Evolutionary conservation across 2,329 filamentous ascomycete species (phyloP).

Genomic region (Aspergillus thermomutatus): DNA sequence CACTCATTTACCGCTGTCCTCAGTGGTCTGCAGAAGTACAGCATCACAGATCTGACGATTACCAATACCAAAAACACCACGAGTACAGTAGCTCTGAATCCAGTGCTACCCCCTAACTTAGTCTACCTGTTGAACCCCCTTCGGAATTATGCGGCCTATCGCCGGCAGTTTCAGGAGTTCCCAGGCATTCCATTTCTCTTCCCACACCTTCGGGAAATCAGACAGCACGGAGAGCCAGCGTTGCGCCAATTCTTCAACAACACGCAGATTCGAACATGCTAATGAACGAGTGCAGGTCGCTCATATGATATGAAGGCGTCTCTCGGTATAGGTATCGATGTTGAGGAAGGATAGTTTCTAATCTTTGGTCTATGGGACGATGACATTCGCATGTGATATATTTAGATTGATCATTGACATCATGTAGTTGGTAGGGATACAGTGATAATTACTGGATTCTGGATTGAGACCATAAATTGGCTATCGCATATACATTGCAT

Average conservation of each 20-base stretch:
- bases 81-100: slow-evolving; percentile 19
- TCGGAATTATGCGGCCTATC: slow-evolving; percentile 36
- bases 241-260: slow-evolving; percentile 28
- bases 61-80: slow-evolving; percentile 11
- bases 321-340: not conserved
- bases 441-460: no score
- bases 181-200: slow-evolving; percentile 39
- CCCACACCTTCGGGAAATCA: slow-evolving; percentile 36
- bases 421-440: not conserved
- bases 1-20: slow-evolving; percentile 37
- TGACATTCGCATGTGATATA: not conserved
- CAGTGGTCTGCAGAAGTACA: slow-evolving; percentile 34
- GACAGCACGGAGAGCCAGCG: slow-evolving; percentile 23
- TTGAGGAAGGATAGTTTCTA: not conserved
- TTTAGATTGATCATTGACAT: not conserved
- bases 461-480: not conserved
- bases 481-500: not conserved
- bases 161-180: slow-evolving; percentile 26
- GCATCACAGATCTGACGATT: slow-evolving; percentile 21
- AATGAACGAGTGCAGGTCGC: slow-evolving; percentile 20
- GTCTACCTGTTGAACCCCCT: slow-evolving; percentile 26
- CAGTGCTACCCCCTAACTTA: slow-evolving; percentile 22
- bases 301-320: not conserved
- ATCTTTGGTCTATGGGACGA: not conserved
- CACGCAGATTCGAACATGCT: slow-evolving; percentile 15